A percentile compares a stretch with the other conserved stretches of the same genome.
phyloP scores from a whole-genome alignment of 2,329 filamentous ascomycete species.

The Aspergillus amoenus region DNA sequence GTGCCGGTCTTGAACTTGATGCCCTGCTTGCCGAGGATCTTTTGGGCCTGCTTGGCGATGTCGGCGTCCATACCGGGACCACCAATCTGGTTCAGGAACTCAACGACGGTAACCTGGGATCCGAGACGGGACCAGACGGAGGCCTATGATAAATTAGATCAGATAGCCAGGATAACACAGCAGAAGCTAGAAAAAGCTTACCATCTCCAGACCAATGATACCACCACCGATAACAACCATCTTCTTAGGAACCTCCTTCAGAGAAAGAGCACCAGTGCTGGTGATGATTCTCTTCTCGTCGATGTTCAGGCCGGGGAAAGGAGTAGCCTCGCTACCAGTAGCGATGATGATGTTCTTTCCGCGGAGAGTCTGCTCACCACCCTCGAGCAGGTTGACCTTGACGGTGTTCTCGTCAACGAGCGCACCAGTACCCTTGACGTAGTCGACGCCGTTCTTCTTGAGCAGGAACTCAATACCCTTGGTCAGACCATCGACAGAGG shows the following conservation, averaged over 20 bases:
- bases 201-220: slow-evolving; percentile 99
- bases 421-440: slow-evolving; percentile 87
- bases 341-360: slow-evolving; percentile 99
- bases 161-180: not conserved
- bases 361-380: slow-evolving; percentile 80
- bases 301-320: slow-evolving; percentile 92
- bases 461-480: slow-evolving; percentile 98
- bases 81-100: slow-evolving; percentile 94
- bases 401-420: slow-evolving; percentile 89
- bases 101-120: slow-evolving; percentile 92
- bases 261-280: slow-evolving; percentile 88
- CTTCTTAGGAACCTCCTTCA: slow-evolving; percentile 90
- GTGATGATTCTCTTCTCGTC: slow-evolving; percentile 98
- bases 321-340: slow-evolving; percentile 91
- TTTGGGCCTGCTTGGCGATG: slow-evolving; percentile 86
- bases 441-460: slow-evolving; percentile 99
- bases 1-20: slow-evolving; percentile 98
- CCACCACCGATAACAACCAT: slow-evolving; percentile 97
- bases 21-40: slow-evolving; percentile 92
- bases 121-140: slow-evolving; percentile 97
- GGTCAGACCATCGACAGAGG: slow-evolving; percentile 81
- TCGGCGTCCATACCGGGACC: slow-evolving; percentile 96
- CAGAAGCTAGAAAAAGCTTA: slow-evolving; percentile 32
- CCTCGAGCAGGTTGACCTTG: slow-evolving; percentile 85
- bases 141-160: slow-evolving; percentile 44